A percentile compares a stretch with the other conserved stretches of the same genome.
Evolutionary conservation across 1,284 basidiomycete species (phyloP).

Genomic region (Pascua guehoae): DNA sequence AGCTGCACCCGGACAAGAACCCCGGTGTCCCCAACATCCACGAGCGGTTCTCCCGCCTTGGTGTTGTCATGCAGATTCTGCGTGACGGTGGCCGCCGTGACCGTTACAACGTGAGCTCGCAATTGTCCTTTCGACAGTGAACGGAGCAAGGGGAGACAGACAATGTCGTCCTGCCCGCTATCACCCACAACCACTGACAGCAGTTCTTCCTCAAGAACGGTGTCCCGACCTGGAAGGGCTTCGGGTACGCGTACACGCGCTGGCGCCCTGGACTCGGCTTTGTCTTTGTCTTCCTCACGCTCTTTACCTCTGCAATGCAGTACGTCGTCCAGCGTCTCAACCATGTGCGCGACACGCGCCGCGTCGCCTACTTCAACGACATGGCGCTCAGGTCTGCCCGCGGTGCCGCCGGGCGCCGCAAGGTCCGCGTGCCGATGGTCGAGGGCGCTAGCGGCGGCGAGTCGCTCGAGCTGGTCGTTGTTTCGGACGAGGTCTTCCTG

Average conservation of each 20-base stretch:
- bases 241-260: slow-evolving; percentile 81
- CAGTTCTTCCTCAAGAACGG: slow-evolving; percentile 51
- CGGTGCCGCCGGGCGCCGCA: slow-evolving; percentile 48
- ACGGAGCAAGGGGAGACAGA: not conserved
- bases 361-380: slow-evolving; percentile 63
- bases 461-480: slow-evolving; percentile 44
- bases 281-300: slow-evolving; percentile 68
- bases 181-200: not conserved
- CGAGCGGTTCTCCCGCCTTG: slow-evolving; percentile 80
- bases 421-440: slow-evolving; percentile 47
- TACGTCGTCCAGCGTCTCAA: slow-evolving; percentile 72
- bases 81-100: slow-evolving; percentile 70
- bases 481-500: slow-evolving; percentile 42
- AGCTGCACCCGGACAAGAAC: slow-evolving; percentile 90
- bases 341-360: slow-evolving; percentile 65
- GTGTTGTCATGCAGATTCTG: slow-evolving; percentile 78
- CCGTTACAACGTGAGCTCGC: slow-evolving; percentile 57
- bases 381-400: slow-evolving; percentile 69
- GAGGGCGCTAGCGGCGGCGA: slow-evolving; percentile 36
- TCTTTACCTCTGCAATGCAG: slow-evolving; percentile 72
- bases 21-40: slow-evolving; percentile 72
- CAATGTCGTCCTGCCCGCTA: not conserved
- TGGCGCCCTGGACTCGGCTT: slow-evolving; percentile 82
- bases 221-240: slow-evolving; percentile 48
- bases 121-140: not conserved